Conservation (phyloP, 176 grass and related monocot species). For the Triticum turgidum region DNA sequence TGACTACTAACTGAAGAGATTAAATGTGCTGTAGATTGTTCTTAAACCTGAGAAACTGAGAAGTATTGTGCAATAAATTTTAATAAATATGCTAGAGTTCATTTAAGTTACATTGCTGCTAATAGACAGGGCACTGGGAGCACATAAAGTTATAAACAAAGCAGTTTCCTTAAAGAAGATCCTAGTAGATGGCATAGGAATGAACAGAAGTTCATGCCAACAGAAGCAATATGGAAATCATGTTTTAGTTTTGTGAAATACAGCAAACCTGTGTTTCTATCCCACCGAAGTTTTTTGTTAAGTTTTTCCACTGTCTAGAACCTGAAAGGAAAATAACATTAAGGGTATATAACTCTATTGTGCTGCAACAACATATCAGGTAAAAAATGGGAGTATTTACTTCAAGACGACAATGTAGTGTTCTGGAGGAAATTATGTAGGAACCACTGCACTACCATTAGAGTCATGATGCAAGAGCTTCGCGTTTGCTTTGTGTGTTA, state of each 20-base stretch:
- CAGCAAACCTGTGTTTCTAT: constrained; percentile 54
- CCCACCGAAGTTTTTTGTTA: constrained; percentile 60
- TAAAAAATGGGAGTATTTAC: neutral
- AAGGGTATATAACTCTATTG: neutral
- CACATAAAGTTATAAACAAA: neutral
- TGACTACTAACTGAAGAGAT: no score
- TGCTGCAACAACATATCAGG: neutral
- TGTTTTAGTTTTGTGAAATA: neutral
- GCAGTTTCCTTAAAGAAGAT: neutral
- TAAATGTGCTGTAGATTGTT: no score
- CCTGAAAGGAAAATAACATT: constrained; percentile 32
- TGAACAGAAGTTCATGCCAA: neutral
- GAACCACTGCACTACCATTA: constrained; percentile 7
- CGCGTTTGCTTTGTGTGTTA: constrained; percentile 37
- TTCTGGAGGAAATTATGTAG: constrained; percentile 54
- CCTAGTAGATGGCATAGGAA: neutral
- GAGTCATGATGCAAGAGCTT: constrained; percentile 51
- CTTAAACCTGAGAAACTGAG: no score
- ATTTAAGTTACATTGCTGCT: neutral
- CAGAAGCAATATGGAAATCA: neutral
- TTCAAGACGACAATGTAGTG: constrained; percentile 46
- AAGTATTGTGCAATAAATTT: no score
- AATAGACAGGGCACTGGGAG: neutral
- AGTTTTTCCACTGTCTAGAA: constrained; percentile 23
- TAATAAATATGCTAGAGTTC: neutral